Base-by-base conservation (phyloP, 345 rosid species). In the Populus pruinosa region DNA sequence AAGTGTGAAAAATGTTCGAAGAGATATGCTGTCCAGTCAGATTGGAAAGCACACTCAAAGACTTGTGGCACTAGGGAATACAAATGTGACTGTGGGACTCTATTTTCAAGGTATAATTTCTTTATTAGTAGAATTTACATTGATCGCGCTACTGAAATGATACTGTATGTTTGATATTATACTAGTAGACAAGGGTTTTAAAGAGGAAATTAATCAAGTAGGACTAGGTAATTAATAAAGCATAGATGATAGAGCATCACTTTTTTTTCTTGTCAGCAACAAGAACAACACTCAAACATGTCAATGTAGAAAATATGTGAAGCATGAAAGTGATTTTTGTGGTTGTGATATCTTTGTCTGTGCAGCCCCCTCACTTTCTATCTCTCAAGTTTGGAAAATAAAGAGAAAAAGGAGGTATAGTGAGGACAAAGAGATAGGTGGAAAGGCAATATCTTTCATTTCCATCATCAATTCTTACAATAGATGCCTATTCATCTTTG, bases 41-140 rank as follows among this genome's bases (percentile, higher is more conserved):
- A 96, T 72, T 96, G 99, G 97, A 96, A 96, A 79, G 99, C 99
- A 5, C 99, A 96, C 87, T 90, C 93, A 12, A 96, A 92, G 85
- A 90, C 99, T 65, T 96, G 99, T 77, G 99, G 99, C 73, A 96
- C 98, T 27, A 89, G 94, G 78, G 99, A 96, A 83, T 96, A 96
- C 81, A 87, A 89, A 88, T 96, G 99, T 41, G 96, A 93, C 80
- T 96, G 99, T 73, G 99, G 99, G 33, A 93, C 94, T 61, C 70
- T 91, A 12, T 96, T 96, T 85, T 96, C 98, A 13, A 88, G 99
- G 99, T 96, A 87, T 56, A 8, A 56, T 21, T 56, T 56, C 23
- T n/a, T 8, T 55, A 20, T 56, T 21, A 21, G n/a, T 56, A 7
- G 62, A 56, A 8, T 21, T 56, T 56, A 8, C 23, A 21, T 13